Conservation (phyloP, 345 rosid genomes). For the Eutrema heterophyllum region DNA sequence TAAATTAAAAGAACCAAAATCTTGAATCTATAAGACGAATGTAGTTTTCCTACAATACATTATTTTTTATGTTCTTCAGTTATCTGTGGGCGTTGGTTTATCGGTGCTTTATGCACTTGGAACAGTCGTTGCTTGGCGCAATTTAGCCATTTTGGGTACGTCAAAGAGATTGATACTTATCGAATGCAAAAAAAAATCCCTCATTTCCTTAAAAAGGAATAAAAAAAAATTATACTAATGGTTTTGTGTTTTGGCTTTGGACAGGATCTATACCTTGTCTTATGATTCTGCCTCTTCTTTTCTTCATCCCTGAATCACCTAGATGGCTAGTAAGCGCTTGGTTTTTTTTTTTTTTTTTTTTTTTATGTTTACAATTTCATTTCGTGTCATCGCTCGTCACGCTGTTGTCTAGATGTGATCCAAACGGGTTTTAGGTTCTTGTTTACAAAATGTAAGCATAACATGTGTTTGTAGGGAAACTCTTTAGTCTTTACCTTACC, state of each 20-base stretch:
- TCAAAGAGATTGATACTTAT: not conserved
- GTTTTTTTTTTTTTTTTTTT: too few relatives aligned
- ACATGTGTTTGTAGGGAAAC: constrained; percentile 2
- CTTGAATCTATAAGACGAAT: not conserved
- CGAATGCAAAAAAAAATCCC: not conserved
- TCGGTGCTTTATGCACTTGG: constrained; percentile 26
- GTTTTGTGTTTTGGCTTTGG: not conserved
- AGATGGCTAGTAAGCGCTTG: constrained; percentile 27
- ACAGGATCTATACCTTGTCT: constrained; percentile 22
- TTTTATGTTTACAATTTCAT: too few relatives aligned
- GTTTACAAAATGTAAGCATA: not conserved
- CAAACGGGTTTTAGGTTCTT: too few relatives aligned
- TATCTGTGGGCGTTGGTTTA: constrained; percentile 16
- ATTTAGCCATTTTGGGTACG: constrained; percentile 31
- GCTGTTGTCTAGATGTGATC: too few relatives aligned
- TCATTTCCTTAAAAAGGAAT: not conserved
- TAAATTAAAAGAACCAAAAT: not conserved
- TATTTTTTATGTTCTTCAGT: not conserved
- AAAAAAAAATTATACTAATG: not conserved
- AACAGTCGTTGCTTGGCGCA: constrained; percentile 24
- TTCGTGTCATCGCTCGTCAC: too few relatives aligned
- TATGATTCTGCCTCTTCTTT: constrained; percentile 25
- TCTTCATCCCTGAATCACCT: constrained; percentile 32
- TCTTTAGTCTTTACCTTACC: not conserved
- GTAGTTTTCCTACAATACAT: not conserved